Conservation (phyloP, 257 asterid species). For the Solanum medicagineum region DNA sequence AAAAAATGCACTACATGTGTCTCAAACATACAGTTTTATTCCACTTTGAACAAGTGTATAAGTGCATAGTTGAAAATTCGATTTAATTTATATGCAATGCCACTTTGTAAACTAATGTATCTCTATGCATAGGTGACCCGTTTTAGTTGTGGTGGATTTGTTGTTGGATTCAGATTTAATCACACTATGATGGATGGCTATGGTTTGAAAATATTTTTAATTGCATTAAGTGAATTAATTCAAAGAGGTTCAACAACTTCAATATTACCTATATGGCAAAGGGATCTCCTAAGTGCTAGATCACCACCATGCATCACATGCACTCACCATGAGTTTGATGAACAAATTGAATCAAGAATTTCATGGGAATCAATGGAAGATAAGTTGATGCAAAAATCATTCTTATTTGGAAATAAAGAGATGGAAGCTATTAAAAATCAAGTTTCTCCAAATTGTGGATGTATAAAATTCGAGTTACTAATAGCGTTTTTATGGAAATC, state of each 20-base stretch:
- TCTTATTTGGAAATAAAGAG: no score
- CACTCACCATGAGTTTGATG: slow-evolving; percentile 9
- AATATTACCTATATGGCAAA: slow-evolving; percentile 11
- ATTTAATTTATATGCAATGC: no score
- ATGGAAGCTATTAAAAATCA: no score
- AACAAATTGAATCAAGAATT: neutral
- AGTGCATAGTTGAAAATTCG: no score
- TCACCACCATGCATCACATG: neutral
- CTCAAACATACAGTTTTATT: no score
- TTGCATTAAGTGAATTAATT: neutral
- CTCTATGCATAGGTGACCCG: neutral
- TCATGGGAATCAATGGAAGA: neutral
- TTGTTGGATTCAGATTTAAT: neutral
- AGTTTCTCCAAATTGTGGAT: no score
- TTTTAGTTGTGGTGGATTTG: slow-evolving; percentile 2
- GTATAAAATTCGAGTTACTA: neutral
- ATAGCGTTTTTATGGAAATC: slow-evolving; percentile 1
- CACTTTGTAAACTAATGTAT: no score
- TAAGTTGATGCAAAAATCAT: no score
- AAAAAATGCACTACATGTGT: no score
- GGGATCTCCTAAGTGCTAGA: neutral
- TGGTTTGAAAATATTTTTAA: neutral
- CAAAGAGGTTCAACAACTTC: neutral
- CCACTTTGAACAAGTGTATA: no score
- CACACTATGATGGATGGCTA: slow-evolving; percentile 11